Base-by-base conservation (phyloP, 768 basidiomycete species). In the Pisolithus microcarpus region DNA sequence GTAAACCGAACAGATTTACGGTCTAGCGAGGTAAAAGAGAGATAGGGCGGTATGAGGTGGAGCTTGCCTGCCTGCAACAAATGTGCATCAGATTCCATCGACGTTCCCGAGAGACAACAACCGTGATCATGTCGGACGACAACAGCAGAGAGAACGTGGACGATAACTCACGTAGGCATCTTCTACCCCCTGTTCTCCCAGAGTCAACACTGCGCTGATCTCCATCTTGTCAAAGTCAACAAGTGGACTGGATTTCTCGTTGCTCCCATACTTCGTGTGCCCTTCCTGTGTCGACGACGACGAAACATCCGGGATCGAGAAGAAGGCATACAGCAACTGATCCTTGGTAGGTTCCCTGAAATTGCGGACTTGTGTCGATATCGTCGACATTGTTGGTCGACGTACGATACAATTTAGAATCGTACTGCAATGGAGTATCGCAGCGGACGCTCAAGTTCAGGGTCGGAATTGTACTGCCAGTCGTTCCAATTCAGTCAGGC, bases 291-390 rank as follows among this genome's bases (percentile, higher is more conserved):
- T 37, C 30, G 51, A 59, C 19, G 65, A 50, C 19, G 45, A 38
- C 34, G 59, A 59, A 8, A 48, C 62, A 38, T 81, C 71, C 19
- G 89, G 89, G 44, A 92, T 72, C 19, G 91, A 88, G 74, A 94
- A 95, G 80, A 86, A 93, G 54, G 87, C 79, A 52, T 91, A 74
- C 8, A 85, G 84, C 45, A 85, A 71, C 66, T 95, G 85, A 50
- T 95, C 92, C 69, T 84, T 91, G 7, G 87, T 85, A 43, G 91
- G 91, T 69, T 95, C 92, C 74, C 87, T 90, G 78, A 93, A 92
- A 63, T 88, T 80, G 50, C 92, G 82, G 42, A 96, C 80, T 56
- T 92, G 88, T 21, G 88, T 87, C 44, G 86, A 88, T 63, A 91
- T 91, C 47, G 82, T 86, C 37, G 87, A 74, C 89, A 90, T 91